Evolutionary conservation across 176 grass and related monocot genomes (phyloP), one percentile per base, ranked within the genome.

Genomic region (Saccharum spontaneum): DNA sequence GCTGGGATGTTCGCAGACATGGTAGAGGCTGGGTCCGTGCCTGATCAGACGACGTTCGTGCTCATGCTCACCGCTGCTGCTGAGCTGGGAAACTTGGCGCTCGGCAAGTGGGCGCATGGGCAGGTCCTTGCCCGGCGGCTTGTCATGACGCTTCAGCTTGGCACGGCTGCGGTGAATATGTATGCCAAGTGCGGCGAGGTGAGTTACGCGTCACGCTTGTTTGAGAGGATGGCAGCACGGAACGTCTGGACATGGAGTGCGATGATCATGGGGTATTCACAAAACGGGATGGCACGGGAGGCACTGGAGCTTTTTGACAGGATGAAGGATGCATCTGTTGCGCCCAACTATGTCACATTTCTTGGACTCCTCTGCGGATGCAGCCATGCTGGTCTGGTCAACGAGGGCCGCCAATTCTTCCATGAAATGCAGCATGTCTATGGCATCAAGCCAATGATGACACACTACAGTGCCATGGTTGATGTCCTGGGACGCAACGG

Each of bases 161-260:
- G 90, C 28, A 94, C 87, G 0, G 73, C 90, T 3, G 52, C 22
- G 0, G 82, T 92, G 16, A 88, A 94, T 83, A 90, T 94, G 90
- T 94, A 94, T 0, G 65, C 87, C 4, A 94, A 92, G 72, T 94
- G 90, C 4, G 87, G 87, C 8, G n/a, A 36, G 3, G 44, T 92
- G 5, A 85, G 30, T 1, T 86, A 86, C 13, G 87, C 87, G 0
- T 34, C 57, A 23, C 64, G 46, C 10, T 34, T 92, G 39, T 94
- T 94, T 16, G 75, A 90, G 20, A 87, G 54, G 41, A 94, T 92
- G 87, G 6, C 69, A 0, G 1, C 2, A 1, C 67, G 74, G 46
- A 94, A 94, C 12, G 90, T 94, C 11, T 92, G 87, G 92, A 88
- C 92, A 18, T 94, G 87, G 92, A 94, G 87, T 2, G 78, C 82